A percentile compares a stretch with the other conserved stretches of the same genome.
These are phyloP conservation scores for Monosporozyma unispora DNA, from an alignment of 805 yeast species.

Conservation along the genomic window DNA sequence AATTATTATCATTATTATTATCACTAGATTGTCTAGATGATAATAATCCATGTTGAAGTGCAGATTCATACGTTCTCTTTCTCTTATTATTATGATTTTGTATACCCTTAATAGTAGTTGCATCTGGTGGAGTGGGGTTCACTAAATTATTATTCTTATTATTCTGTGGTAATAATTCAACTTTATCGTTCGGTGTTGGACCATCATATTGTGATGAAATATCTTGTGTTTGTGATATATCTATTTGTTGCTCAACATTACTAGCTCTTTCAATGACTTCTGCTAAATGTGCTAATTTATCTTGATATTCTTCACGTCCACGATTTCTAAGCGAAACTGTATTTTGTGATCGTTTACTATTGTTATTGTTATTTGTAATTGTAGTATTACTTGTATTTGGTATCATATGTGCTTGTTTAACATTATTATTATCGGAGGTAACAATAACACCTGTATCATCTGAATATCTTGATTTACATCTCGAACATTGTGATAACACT, in stretches of 20 bases:
- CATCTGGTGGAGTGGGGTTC: neutral
- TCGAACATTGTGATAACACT: slow-evolving; percentile 66
- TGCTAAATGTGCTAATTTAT: neutral
- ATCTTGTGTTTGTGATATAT: neutral
- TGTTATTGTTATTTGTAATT: no score
- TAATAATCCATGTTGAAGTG: neutral
- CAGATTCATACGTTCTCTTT: slow-evolving; percentile 1
- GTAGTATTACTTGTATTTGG: no score
- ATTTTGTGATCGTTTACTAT: slow-evolving; percentile 4
- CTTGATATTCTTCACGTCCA: neutral
- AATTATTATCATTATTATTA: neutral
- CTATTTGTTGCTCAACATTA: neutral
- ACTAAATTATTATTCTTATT: no score
- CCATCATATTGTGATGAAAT: neutral
- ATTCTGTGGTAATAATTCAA: neutral
- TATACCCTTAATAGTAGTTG: no score
- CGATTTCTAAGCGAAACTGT: neutral
- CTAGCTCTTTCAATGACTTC: neutral
- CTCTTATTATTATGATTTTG: neutral
- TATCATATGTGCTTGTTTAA: slow-evolving; percentile 23
- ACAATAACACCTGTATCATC: slow-evolving; percentile 29
- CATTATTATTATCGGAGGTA: slow-evolving; percentile 11
- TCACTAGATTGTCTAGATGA: neutral
- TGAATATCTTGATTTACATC: slow-evolving; percentile 48
- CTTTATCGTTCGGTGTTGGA: neutral